Evolutionary conservation across 495 filamentous ascomycete species (phyloP).

Genomic region (Aspergillus biplanus): DNA sequence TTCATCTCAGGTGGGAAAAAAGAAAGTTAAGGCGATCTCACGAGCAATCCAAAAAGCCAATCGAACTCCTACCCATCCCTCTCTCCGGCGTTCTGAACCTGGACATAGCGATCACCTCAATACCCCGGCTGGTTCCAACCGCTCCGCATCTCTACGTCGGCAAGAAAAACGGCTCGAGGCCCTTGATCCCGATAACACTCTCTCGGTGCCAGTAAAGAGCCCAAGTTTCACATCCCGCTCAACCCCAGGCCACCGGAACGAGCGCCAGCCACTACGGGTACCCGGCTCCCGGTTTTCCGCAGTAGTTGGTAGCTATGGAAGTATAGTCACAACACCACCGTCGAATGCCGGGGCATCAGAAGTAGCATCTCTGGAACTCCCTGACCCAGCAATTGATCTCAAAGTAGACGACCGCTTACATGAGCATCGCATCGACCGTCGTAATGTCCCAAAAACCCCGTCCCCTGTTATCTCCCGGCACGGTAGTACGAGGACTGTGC

Average conservation of each 20-base stretch:
- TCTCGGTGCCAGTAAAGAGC: constrained; percentile 18
- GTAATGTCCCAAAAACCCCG: constrained; percentile 24
- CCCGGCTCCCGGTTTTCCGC: constrained; percentile 46
- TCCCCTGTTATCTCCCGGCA: constrained; percentile 36
- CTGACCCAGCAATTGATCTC: constrained; percentile 70
- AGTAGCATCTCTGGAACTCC: constrained; percentile 64
- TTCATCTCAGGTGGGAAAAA: constrained; percentile 67
- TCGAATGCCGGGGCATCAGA: constrained; percentile 35
- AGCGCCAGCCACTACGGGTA: constrained; percentile 44
- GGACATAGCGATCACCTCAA: constrained; percentile 15
- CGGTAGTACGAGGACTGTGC: constrained; percentile 20
- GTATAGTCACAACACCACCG: constrained; percentile 71
- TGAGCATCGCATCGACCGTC: constrained; percentile 23
- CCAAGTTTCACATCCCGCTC: constrained; percentile 28
- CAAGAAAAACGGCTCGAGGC: constrained; percentile 31
- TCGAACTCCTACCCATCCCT: constrained; percentile 54
- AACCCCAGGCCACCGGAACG: constrained; percentile 30
- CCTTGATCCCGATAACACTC: constrained; percentile 20
- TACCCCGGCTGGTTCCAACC: constrained; percentile 19
- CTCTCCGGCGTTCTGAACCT: constrained; percentile 31
- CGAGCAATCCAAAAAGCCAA: constrained; percentile 65
- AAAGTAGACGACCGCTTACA: constrained; percentile 35
- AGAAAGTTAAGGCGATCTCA: constrained; percentile 81
- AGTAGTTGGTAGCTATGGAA: constrained; percentile 65
- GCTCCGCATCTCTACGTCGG: constrained; percentile 20